A percentile compares a stretch with the other conserved stretches of the same genome.
Conservation (phyloP, 148 eudicot species). For the Selenicereus undatus region DNA sequence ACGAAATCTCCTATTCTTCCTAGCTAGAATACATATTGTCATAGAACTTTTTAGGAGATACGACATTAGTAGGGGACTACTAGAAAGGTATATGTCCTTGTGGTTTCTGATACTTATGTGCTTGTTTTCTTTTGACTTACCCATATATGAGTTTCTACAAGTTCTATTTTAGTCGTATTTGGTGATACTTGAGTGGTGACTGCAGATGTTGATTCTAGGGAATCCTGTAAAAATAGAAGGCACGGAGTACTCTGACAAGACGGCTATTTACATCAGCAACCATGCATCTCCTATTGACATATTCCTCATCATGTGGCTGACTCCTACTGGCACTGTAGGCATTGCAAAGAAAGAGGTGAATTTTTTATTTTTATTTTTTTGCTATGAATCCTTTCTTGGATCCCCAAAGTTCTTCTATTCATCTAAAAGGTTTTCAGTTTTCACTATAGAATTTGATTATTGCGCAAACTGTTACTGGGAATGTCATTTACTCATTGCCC, state of each 20-base stretch:
- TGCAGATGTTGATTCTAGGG: constrained; percentile 46
- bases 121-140: background rate
- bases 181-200: constrained; percentile 20
- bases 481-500: no score
- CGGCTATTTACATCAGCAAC: constrained; percentile 39
- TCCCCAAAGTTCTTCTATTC: background rate
- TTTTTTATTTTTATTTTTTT: no score
- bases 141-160: background rate
- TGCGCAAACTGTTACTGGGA: background rate
- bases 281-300: constrained; percentile 42
- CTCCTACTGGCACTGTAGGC: constrained; percentile 42
- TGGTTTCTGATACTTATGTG: background rate
- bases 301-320: constrained; percentile 42
- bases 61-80: no score
- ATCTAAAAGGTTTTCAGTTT: background rate
- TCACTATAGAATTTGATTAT: background rate
- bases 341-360: constrained; percentile 43
- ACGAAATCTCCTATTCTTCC: no score
- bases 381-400: background rate
- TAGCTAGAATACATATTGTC: no score
- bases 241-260: constrained; percentile 20
- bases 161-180: background rate
- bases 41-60: no score
- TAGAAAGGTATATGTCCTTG: background rate
- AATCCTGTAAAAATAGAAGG: constrained; percentile 41